Evolutionary conservation across 2,329 filamentous ascomycete genomes (phyloP).

Genomic region (Colletotrichum tabaci): DNA sequence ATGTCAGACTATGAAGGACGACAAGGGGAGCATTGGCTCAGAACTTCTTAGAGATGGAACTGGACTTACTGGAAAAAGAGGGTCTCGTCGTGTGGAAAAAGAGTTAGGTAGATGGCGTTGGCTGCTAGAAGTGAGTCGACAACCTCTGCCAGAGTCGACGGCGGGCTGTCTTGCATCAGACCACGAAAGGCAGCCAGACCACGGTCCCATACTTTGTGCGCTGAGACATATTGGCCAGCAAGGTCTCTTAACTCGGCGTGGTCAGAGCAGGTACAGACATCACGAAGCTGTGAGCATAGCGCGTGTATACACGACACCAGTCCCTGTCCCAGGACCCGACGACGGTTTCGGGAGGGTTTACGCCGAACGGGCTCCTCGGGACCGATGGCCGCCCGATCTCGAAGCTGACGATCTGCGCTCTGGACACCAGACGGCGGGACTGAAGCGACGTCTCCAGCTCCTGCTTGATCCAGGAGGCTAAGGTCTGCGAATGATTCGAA

Average conservation of each 20-base stretch:
- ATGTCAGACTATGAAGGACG: neutral
- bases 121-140: slow-evolving; percentile 41
- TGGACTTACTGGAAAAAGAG: slow-evolving; percentile 38
- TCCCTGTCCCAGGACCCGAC: slow-evolving; percentile 33
- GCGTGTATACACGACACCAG: slow-evolving; percentile 33
- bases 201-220: slow-evolving; percentile 34
- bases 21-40: too few relatives aligned
- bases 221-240: slow-evolving; percentile 15
- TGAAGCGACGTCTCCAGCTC: too few relatives aligned
- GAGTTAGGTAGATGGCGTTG: slow-evolving; percentile 35
- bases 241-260: slow-evolving; percentile 1
- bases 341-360: slow-evolving; percentile 18
- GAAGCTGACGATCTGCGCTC: neutral
- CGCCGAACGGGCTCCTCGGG: slow-evolving; percentile 15
- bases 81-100: slow-evolving; percentile 28
- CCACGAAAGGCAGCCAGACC: slow-evolving; percentile 38
- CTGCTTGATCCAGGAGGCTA: neutral
- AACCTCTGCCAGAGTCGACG: slow-evolving; percentile 30
- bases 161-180: slow-evolving; percentile 42
- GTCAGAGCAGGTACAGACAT: slow-evolving; percentile 15
- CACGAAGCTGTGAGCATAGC: slow-evolving; percentile 34
- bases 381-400: neutral
- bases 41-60: neutral
- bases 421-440: neutral
- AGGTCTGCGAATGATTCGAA: slow-evolving; percentile 11